Conservation (phyloP, 2,329 filamentous ascomycete genomes). For the Fusarium pseudoanthophilum region DNA sequence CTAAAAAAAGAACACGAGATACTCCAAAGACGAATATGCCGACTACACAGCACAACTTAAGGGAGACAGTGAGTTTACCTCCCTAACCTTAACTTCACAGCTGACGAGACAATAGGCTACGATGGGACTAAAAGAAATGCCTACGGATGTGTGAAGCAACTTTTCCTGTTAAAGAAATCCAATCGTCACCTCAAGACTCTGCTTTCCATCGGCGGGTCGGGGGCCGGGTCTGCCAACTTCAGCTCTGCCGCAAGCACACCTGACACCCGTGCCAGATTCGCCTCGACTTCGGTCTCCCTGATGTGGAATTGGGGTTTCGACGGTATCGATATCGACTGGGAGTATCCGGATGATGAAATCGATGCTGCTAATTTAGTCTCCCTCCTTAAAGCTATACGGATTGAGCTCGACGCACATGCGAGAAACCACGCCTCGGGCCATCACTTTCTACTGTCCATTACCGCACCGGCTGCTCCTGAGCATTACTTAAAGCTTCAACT, state of each 20-base stretch:
- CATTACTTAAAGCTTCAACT: constrained; percentile 32
- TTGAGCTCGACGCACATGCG: constrained; percentile 21
- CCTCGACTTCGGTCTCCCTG: constrained; percentile 23
- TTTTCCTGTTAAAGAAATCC: constrained; percentile 30
- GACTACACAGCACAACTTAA: constrained; percentile 76
- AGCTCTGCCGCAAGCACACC: constrained; percentile 22
- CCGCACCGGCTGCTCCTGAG: constrained; percentile 17
- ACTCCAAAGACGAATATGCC: constrained; percentile 74
- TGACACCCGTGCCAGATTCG: constrained; percentile 21
- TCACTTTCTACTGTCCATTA: constrained; percentile 27
- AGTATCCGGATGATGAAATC: constrained; percentile 20
- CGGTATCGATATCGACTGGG: constrained; percentile 34
- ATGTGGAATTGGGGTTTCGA: constrained; percentile 37
- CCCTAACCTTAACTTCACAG: not conserved
- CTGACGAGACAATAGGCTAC: constrained; percentile 16
- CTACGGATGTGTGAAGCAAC: constrained; percentile 33
- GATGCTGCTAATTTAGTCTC: constrained; percentile 27
- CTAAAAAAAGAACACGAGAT: constrained; percentile 50
- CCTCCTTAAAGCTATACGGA: constrained; percentile 27
- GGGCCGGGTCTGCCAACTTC: constrained; percentile 29
- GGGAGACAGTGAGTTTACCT: constrained; percentile 61
- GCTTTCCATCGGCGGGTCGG: constrained; percentile 31
- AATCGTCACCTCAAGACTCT: constrained; percentile 32
- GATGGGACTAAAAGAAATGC: constrained; percentile 13
- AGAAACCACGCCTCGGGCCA: constrained; percentile 4